Evolutionary conservation across 768 basidiomycete species (phyloP).

Genomic region (Mrakia gelida): DNA sequence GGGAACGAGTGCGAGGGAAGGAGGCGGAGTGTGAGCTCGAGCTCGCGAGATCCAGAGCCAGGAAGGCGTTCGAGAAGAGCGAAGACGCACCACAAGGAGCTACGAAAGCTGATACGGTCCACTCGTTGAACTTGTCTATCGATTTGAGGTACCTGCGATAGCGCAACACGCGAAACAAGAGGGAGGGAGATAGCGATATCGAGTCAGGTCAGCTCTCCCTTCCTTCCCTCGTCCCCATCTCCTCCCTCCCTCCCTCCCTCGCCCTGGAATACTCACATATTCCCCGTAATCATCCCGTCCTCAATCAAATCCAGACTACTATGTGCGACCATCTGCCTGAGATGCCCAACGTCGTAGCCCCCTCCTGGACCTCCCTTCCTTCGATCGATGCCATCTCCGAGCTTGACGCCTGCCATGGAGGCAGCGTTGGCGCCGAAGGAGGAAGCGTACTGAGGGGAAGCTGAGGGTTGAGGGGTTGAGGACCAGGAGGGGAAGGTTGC

Average conservation of each 20-base stretch:
- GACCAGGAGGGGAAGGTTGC: slow-evolving; percentile 42
- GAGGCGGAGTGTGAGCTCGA: not conserved
- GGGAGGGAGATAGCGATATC: not conserved
- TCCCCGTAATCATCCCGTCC: slow-evolving; percentile 59
- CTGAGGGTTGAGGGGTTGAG: slow-evolving; percentile 32
- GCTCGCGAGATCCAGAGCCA: not conserved
- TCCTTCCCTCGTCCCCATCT: slow-evolving; percentile 70
- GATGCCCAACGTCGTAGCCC: slow-evolving; percentile 71
- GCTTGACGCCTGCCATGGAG: slow-evolving; percentile 32
- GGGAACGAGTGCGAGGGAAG: slow-evolving; percentile 1
- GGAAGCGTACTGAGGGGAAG: slow-evolving; percentile 36
- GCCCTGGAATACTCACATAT: slow-evolving; percentile 39
- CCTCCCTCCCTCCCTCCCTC: slow-evolving; percentile 53
- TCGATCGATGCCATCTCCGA: slow-evolving; percentile 26
- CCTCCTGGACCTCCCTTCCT: slow-evolving; percentile 44
- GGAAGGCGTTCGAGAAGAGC: not conserved
- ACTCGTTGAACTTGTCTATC: slow-evolving; percentile 97
- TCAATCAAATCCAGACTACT: slow-evolving; percentile 92
- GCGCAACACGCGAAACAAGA: not conserved
- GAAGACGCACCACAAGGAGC: slow-evolving; percentile 82
- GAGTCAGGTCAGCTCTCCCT: slow-evolving; percentile 39
- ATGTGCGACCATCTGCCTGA: slow-evolving; percentile 98
- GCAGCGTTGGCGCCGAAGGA: slow-evolving; percentile 37
- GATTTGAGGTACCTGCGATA: slow-evolving; percentile 81
- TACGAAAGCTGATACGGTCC: slow-evolving; percentile 94